Base-by-base conservation (phyloP, 176 grass and related monocot genomes). In the Dendrocalamus sinicus region DNA sequence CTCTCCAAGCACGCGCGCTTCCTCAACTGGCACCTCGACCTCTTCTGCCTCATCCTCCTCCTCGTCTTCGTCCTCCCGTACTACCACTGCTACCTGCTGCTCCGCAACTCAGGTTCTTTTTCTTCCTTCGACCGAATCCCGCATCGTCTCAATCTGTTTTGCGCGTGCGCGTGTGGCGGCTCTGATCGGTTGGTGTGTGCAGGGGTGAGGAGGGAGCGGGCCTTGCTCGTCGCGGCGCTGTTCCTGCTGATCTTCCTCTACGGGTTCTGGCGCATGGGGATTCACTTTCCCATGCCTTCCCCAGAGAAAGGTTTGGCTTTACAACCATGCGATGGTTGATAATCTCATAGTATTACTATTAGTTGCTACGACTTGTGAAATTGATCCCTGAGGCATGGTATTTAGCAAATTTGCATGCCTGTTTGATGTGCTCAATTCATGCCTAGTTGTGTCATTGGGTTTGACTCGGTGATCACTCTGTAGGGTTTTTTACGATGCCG, bases 211-310 rank as follows among this genome's bases (percentile, higher is more conserved):
- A 92, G 88, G 84, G 90, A 94, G 78, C 92, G 93, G 78, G 85
- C 93, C 37, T 91, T 73, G 77, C 86, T 91, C 45, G 81, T 88
- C 53, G 90, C 96, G 44, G 63, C 86, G 54, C 61, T 94, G 15
- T 99, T 99, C 89, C 84, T 99, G 10, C 67, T 91, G n/a, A 81
- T 86, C 60, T 99, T 99, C 83, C 89, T 99, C 51, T 99, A 96
- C 43, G 91, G 78, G 5, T 99, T 99, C 86, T 99, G 96, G 92
- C 93, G 92, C 76, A 91, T 99, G 96, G 96, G 96, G 70, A 99
- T 99, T 88, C 96, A 99, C 80, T 99, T 99, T 76, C 96, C 96
- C 12, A 96, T 96, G 96, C 93, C 96, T 86, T 99, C 96, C 53
- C 96, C 94, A 9, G 96, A 96, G 87, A 96, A 93, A 89, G 96